Conservation (phyloP, 2,329 filamentous ascomycete genomes). For the Gyromitra esculenta region DNA sequence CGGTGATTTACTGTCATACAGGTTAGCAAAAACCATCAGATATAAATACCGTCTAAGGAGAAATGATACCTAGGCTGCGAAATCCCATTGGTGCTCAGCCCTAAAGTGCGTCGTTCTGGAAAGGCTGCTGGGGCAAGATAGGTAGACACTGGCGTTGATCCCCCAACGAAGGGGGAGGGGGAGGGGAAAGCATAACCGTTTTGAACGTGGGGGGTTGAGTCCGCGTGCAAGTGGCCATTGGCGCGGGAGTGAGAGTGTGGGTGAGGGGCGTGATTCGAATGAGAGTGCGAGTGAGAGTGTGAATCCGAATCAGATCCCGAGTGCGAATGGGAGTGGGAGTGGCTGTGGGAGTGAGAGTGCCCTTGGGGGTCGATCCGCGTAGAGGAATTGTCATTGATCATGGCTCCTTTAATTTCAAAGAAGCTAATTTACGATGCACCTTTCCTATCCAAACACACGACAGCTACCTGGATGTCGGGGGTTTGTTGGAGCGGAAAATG, state of each 20-base stretch:
- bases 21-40: conserved; percentile 7
- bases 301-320: conserved; percentile 60
- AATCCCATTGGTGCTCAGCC: not conserved
- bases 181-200: conserved; percentile 57
- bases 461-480: not conserved
- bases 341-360: conserved; percentile 57
- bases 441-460: conserved; percentile 17
- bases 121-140: conserved; percentile 49
- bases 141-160: conserved; percentile 53
- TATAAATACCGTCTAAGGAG: not conserved
- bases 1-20: conserved; percentile 15
- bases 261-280: conserved; percentile 60
- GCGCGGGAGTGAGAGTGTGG: conserved; percentile 61
- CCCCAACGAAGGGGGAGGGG: conserved; percentile 37
- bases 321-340: conserved; percentile 58
- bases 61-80: conserved; percentile 56
- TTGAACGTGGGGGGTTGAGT: conserved; percentile 56
- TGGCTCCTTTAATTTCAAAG: conserved; percentile 7
- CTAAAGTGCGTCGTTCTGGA: not conserved
- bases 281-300: conserved; percentile 60
- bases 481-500: not conserved
- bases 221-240: conserved; percentile 59
- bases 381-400: conserved; percentile 27
- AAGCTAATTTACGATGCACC: conserved; percentile 7
- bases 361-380: conserved; percentile 31